Evolutionary conservation across 2,329 filamentous ascomycete species (phyloP).

Genomic region (Monosporascus sp.): DNA sequence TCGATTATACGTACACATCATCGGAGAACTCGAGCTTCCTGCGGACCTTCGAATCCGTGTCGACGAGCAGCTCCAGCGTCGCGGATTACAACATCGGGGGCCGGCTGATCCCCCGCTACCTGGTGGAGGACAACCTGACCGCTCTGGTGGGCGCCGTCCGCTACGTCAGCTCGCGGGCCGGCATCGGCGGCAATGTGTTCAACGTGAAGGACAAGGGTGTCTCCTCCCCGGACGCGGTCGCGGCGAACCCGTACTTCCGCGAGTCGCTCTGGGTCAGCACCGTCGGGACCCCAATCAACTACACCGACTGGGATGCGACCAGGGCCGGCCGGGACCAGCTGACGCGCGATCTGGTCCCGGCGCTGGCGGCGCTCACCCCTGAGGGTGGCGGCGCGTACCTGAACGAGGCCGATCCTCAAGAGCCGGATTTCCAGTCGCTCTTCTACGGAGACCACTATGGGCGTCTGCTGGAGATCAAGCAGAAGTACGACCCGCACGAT

Average conservation of each 20-base stretch:
- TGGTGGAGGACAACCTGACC: slow-evolving; percentile 6
- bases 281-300: slow-evolving; percentile 30
- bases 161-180: slow-evolving; percentile 2
- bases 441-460: slow-evolving; percentile 4
- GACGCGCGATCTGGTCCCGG: neutral
- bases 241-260: slow-evolving; percentile 11
- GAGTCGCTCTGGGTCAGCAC: slow-evolving; percentile 52
- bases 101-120: slow-evolving; percentile 8
- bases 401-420: slow-evolving; percentile 3
- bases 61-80: slow-evolving; percentile 11
- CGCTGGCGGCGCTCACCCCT: neutral
- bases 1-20: slow-evolving; percentile 8
- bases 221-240: neutral
- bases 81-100: slow-evolving; percentile 11
- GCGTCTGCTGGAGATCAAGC: neutral
- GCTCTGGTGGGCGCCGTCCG: slow-evolving; percentile 8
- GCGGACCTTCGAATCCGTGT: slow-evolving; percentile 2
- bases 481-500: slow-evolving; percentile 2
- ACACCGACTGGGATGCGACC: neutral
- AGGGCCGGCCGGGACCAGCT: neutral
- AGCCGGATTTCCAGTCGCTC: neutral
- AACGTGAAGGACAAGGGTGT: neutral
- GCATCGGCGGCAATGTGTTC: slow-evolving; percentile 4
- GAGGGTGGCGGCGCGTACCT: neutral
- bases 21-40: slow-evolving; percentile 6